Evolutionary conservation across 2,329 filamentous ascomycete species (phyloP).

Genomic region (Pseudonectria buxi): DNA sequence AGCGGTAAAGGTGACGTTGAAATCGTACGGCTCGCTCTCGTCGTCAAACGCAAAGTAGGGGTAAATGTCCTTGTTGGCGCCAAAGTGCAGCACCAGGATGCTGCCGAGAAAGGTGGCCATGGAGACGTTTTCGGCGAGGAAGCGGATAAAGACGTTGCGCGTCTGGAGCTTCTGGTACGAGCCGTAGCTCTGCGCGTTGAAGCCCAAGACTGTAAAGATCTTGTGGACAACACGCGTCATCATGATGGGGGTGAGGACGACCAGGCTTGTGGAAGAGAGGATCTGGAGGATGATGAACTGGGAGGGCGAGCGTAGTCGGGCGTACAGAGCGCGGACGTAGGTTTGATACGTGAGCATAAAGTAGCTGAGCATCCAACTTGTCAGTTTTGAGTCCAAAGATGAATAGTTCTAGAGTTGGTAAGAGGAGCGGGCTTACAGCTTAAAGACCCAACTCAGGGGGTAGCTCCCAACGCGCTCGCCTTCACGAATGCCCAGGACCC

Average conservation of each 20-base stretch:
- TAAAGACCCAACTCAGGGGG: conserved; percentile 65
- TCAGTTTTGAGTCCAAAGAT: too few species aligned
- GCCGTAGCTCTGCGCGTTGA: conserved; percentile 54
- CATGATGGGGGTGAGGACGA: conserved; percentile 56
- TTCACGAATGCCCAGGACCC: conserved; percentile 59
- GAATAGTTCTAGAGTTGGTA: too few species aligned
- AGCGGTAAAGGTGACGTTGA: conserved; percentile 56
- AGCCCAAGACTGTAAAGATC: conserved; percentile 43
- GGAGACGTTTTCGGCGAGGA: conserved; percentile 59
- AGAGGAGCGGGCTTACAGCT: conserved; percentile 43
- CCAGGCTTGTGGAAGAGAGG: conserved; percentile 55
- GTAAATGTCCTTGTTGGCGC: conserved; percentile 60
- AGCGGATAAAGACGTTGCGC: conserved; percentile 61
- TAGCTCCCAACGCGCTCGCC: conserved; percentile 63
- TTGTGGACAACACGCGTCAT: conserved; percentile 56
- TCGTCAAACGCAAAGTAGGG: conserved; percentile 62
- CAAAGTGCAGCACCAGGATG: conserved; percentile 60
- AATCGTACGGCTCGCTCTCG: conserved; percentile 47
- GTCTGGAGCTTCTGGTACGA: conserved; percentile 61
- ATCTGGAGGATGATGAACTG: conserved; percentile 62
- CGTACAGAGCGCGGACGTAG: conserved; percentile 63
- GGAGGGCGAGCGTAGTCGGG: conserved; percentile 56
- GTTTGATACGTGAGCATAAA: conserved; percentile 66
- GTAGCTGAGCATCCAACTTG: conserved; percentile 39
- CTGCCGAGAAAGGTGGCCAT: conserved; percentile 63